Percentiles rank a stretch among this genome's conserved stretches.
Conservation (phyloP, 331 rosid species). For the Acacia concinna region DNA sequence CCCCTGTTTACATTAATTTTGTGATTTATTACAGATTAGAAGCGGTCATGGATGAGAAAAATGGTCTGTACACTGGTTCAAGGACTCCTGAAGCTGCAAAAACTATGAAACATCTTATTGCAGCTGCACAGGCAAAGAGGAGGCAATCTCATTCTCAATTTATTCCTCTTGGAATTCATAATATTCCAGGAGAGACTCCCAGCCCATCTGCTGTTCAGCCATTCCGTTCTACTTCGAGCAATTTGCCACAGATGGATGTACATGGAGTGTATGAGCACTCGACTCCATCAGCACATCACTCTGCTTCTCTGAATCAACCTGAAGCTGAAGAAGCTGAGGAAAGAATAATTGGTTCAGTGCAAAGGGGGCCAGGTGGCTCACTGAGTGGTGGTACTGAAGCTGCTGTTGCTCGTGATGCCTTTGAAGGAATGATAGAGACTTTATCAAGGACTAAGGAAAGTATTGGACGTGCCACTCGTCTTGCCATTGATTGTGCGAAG, state of each 20-base stretch:
- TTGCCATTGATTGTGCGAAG: conserved; percentile 98
- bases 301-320: conserved; percentile 50
- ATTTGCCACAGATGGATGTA: conserved; percentile 51
- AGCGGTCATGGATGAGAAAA: conserved; percentile 53
- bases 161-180: conserved; percentile 48
- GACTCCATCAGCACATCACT: conserved; percentile 58
- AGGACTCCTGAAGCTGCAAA: conserved; percentile 62
- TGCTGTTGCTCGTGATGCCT: conserved; percentile 98
- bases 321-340: conserved; percentile 80
- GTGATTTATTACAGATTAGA: conserved; percentile 48
- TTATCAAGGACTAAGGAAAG: conserved; percentile 98
- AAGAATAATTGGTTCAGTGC: conserved; percentile 69
- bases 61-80: conserved; percentile 47
- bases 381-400: conserved; percentile 99
- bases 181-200: conserved; percentile 63
- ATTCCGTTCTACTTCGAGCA: conserved; percentile 49
- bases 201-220: conserved; percentile 70
- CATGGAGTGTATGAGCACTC: conserved; percentile 53
- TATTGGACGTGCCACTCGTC: conserved; percentile 98
- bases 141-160: conserved; percentile 69
- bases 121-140: conserved; percentile 94
- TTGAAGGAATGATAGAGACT: conserved; percentile 99
- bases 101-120: conserved; percentile 89
- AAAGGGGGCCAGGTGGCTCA: conserved; percentile 67
- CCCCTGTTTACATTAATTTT: conserved; percentile 19